These are phyloP conservation scores for Sordariomycetes sp. DNA, from an alignment of 2,329 filamentous ascomycete genomes.

Conservation along the genomic window DNA sequence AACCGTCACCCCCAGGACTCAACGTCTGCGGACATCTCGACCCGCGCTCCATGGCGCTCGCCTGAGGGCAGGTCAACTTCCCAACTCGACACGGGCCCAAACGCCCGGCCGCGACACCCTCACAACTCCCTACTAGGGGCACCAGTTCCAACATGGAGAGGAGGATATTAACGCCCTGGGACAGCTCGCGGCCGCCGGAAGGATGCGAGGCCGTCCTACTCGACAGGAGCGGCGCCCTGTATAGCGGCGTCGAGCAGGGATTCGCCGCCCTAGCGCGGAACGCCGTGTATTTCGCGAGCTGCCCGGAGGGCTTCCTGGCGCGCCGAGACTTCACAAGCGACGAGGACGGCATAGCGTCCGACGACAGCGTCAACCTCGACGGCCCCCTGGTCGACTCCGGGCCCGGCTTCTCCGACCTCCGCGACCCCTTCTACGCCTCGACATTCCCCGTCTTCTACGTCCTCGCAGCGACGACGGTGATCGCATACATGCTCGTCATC, in stretches of 20 bases:
- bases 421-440: slow-evolving; percentile 87
- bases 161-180: not conserved
- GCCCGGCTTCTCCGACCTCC: slow-evolving; percentile 47
- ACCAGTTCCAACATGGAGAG: not conserved
- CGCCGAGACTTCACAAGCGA: slow-evolving; percentile 21
- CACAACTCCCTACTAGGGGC: not conserved
- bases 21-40: not conserved
- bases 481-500: slow-evolving; percentile 84
- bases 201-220: slow-evolving; percentile 30
- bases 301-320: slow-evolving; percentile 16
- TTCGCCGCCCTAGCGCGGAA: slow-evolving; percentile 47
- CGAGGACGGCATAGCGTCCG: slow-evolving; percentile 27
- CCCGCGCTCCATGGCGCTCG: not conserved
- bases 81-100: not conserved
- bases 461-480: slow-evolving; percentile 80
- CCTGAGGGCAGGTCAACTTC: not conserved
- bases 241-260: slow-evolving; percentile 36
- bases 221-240: slow-evolving; percentile 32
- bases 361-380: slow-evolving; percentile 21
- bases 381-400: slow-evolving; percentile 14
- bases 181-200: not conserved
- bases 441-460: slow-evolving; percentile 90
- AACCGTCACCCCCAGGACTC: not conserved
- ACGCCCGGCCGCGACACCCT: not conserved
- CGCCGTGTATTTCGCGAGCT: slow-evolving; percentile 49